Base-by-base conservation (phyloP, 805 yeast genomes). In the Scheffersomyces ergatensis region DNA sequence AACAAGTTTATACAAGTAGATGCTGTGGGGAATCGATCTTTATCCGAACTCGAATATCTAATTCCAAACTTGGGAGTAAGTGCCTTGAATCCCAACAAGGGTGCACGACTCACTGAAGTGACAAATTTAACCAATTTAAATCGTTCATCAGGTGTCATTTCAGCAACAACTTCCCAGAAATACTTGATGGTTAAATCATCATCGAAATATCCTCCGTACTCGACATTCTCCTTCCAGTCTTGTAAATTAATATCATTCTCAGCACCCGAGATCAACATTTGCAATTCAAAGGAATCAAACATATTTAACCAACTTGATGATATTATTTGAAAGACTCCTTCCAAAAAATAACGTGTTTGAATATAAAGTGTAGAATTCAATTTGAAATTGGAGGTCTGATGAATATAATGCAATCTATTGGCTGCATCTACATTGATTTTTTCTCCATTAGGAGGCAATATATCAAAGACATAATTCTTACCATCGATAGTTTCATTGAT, bases 81-180 rank as follows among this genome's bases (percentile, higher is more conserved):
- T 3, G 82, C 78, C 12, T 76, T 71, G 57, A 93, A 92, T 0
- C 99, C 99, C 19, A 88, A 71, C 31, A 93, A 67, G 1, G 99
- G 99, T 0, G 96, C 96, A 44, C 90, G 76, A 1, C 96, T 83
- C 1, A 89, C 95, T 0, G 97, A 85, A 0, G 98, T 93, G 20
- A 88, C 97, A 66, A 92, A 93, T 57, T 87, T 87, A 20, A 93
- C 63, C 41, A 93, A 75, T 37, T 77, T 76, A 16, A 79, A 70
- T 46, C 80, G 71, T 41, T 89, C 87, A n/a, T 72, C 74, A 2
- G 76, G 66, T 1, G 71, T 57, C 73, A 89, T 77, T 44, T 87
- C 96, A 3, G 67, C 68, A 5, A 93, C 69, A 5, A 89, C 80
- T 43, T 82, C 80, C 90, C 96, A 89, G 48, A 93, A 78, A 43